Base-by-base conservation (phyloP, 225 moss, liverwort and hornwort species). In the Ulota crispa region DNA sequence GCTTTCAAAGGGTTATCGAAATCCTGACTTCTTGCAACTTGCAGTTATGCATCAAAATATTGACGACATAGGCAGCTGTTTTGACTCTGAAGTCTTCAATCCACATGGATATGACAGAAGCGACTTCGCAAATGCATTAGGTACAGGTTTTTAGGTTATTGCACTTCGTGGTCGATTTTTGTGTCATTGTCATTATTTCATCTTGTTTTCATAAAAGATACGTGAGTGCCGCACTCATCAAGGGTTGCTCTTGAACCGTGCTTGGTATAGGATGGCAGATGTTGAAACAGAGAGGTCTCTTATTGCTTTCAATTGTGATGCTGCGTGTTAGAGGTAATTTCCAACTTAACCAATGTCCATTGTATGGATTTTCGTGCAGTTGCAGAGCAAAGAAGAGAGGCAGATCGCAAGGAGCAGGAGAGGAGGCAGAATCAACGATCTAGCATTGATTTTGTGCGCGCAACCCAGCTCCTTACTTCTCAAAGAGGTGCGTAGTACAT, bases 21-120 rank as follows among this genome's bases (percentile, higher is more conserved):
- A 98, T 80, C 97, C 95, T 52, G 97, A 98, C 86, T 98, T 98
- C 80, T 88, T 98, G 80, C 97, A 98, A 81, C 90, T 89, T 72
- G 93, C 95, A 55, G 95, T 95, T 54, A 85, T 85, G 70, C 91
- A 94, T 81, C 92, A 94, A 65, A 90, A 93, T 34, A 98, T 98
- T 11, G 93, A 98, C 84, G 93, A 94, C 64, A 92, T 86, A 67
- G 95, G 97, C 30, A 92, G 92, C 77, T 95, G 94, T 78, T 95
- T 98, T 83, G 89, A 87, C 63, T 85, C 87, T 37, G 85, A 93
- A 53, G 78, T 93, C 20, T 98, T 98, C 57, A 71, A 98, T 68
- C 95, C 97, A 37, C 92, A 94, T 79, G 94, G 94, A 28, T 98
- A 86, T 50, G 89, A 93, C 70, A 69, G 20, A 80, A 85, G 80